Base-by-base conservation (phyloP, 2,329 filamentous ascomycete genomes). In the Apiospora malaysiana region DNA sequence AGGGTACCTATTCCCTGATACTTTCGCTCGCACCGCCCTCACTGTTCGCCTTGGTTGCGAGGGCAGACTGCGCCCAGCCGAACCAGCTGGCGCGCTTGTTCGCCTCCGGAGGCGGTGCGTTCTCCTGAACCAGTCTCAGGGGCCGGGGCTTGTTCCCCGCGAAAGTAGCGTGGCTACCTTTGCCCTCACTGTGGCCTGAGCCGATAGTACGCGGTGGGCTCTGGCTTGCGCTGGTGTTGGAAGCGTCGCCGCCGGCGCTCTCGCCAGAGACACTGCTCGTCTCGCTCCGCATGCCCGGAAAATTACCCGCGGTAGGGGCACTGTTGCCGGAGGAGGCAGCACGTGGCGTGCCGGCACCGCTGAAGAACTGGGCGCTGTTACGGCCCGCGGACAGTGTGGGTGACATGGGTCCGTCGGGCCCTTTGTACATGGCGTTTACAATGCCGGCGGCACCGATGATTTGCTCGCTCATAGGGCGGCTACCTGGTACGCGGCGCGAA, bases 371-470 rank as follows among this genome's bases (percentile, higher is more conserved):
- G 77, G 89, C 86, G 73, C 89, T 88, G 79, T 88, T 84, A 72
- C 91, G 83, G 76, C 90, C 83, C 80, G 90, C 85, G 75, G 84
- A 84, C 37, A 91, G 82, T 4, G 87, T 84, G 63, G 89, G 86
- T 27, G 91, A 92, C 59, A 88, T 85, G 10, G 90, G 87, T 4
- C 89, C 87, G 27, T 92, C 88, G 12, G 90, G 88, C 18, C 92
- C 92, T 77, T 91, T 92, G 83, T 97, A 97, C 93, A 97, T 97
- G 81, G 95, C 94, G 76, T 93, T 94, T 67, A 97, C 92, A 42
- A 97, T 89, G 72, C 88, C 90, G 9, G 93, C 92, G 23, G 90
- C 91, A 18, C 82, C 80, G 0, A 87, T 87, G 77, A 84, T 89
- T 80, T 92, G 90, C 76, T 92, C 90, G 76, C 89, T 91, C 82